Evolutionary conservation across 768 basidiomycete species (phyloP).

Genomic region (Tylopilus plumbeoviolaceoides): DNA sequence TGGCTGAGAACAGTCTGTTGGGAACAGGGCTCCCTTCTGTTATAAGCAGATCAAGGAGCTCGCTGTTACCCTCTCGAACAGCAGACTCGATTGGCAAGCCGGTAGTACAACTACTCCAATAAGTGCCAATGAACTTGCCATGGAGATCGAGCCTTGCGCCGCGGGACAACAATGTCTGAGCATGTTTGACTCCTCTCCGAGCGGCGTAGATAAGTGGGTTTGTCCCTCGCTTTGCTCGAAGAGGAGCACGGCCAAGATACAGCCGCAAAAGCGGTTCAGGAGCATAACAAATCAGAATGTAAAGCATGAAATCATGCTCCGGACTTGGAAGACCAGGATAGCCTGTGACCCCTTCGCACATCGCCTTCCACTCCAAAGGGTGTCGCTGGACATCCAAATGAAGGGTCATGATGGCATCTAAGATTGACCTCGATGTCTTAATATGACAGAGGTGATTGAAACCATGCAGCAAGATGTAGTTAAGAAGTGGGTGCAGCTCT

Average conservation of each 20-base stretch:
- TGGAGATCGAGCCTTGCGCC: background rate
- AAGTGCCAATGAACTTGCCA: background rate
- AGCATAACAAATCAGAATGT: background rate
- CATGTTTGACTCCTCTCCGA: background rate
- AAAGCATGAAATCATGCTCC: background rate
- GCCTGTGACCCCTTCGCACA: background rate
- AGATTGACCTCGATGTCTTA: no score
- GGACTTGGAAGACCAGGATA: background rate
- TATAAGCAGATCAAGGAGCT: background rate
- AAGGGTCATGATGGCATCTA: background rate
- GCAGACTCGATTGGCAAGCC: background rate
- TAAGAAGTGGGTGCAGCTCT: background rate
- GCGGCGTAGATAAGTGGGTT: background rate
- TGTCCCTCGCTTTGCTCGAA: background rate
- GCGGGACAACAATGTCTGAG: background rate
- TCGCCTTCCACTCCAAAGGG: background rate
- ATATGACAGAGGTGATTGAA: background rate
- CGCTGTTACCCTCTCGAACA: background rate
- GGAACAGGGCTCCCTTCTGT: background rate
- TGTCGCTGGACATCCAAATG: background rate
- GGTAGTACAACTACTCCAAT: no score
- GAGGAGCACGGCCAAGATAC: background rate
- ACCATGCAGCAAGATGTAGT: background rate
- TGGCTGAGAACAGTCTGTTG: background rate
- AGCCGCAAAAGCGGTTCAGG: background rate